Evolutionary conservation across 2,329 filamentous ascomycete species (phyloP).

Genomic region (Pseudogymnoascus pannorum): DNA sequence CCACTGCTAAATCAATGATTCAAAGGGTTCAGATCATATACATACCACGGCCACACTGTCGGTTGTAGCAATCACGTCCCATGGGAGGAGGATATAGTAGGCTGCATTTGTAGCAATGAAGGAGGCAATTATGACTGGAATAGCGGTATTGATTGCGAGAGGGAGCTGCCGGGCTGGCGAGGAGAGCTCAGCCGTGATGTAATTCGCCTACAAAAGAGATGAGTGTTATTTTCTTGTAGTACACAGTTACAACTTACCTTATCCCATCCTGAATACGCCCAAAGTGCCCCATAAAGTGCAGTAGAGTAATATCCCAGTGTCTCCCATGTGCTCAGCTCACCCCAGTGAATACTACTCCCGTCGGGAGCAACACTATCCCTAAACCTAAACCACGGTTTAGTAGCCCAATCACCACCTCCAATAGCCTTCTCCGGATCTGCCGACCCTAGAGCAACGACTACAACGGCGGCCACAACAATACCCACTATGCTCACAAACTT

Average conservation of each 20-base stretch:
- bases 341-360: slow-evolving; percentile 43
- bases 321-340: slow-evolving; percentile 45
- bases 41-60: slow-evolving; percentile 57
- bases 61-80: slow-evolving; percentile 49
- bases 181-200: slow-evolving; percentile 46
- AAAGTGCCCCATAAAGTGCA: slow-evolving; percentile 54
- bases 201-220: slow-evolving; percentile 39
- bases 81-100: slow-evolving; percentile 56
- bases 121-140: slow-evolving; percentile 51
- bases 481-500: slow-evolving; percentile 45
- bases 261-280: slow-evolving; percentile 62
- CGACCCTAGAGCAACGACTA: slow-evolving; percentile 38
- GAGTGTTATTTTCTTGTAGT: slow-evolving; percentile 6
- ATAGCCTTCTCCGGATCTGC: slow-evolving; percentile 30
- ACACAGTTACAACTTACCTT: slow-evolving; percentile 40
- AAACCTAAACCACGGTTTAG: slow-evolving; percentile 47
- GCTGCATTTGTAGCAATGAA: slow-evolving; percentile 54
- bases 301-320: slow-evolving; percentile 52
- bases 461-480: slow-evolving; percentile 42
- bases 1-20: not conserved
- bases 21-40: slow-evolving; percentile 10
- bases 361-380: slow-evolving; percentile 44
- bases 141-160: slow-evolving; percentile 52
- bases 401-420: slow-evolving; percentile 45
- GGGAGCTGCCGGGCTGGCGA: slow-evolving; percentile 47